Conservation (phyloP, 2,329 filamentous ascomycete genomes). For the Chaetomiaceae sp. region DNA sequence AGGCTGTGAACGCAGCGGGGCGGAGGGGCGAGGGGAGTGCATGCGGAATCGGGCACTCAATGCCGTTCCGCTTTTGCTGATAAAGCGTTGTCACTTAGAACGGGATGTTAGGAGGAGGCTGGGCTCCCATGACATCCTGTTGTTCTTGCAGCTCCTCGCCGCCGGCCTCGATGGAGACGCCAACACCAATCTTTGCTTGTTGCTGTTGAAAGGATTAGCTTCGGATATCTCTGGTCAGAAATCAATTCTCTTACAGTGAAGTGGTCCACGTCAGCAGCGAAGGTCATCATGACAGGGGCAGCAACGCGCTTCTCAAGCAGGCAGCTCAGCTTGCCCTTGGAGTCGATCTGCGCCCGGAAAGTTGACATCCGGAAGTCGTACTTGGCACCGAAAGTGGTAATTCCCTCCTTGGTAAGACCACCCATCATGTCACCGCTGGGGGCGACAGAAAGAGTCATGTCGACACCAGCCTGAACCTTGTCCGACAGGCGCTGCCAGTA, state of each 20-base stretch:
- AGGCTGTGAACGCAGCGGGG: constrained; percentile 14
- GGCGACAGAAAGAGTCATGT: constrained; percentile 83
- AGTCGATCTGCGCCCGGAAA: constrained; percentile 94
- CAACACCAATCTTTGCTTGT: constrained; percentile 90
- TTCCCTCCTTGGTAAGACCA: constrained; percentile 74
- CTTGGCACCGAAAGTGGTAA: constrained; percentile 89
- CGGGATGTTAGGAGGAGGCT: constrained; percentile 59
- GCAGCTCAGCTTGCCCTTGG: constrained; percentile 87
- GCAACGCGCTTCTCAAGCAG: constrained; percentile 94
- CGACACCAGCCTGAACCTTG: constrained; percentile 92
- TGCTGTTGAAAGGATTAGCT: constrained; percentile 55
- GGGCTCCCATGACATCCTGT: constrained; percentile 33
- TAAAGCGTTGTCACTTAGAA: constrained; percentile 46
- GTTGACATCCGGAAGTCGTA: constrained; percentile 97
- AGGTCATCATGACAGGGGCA: constrained; percentile 86
- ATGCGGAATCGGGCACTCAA: constrained; percentile 3
- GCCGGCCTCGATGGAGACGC: constrained; percentile 83
- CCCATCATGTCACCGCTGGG: constrained; percentile 70
- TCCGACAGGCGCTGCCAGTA: constrained; percentile 94
- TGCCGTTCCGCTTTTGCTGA: constrained; percentile 6
- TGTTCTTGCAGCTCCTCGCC: constrained; percentile 84
- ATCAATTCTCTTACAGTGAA: constrained; percentile 62
- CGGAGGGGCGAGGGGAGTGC: constrained; percentile 10
- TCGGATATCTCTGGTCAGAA: not conserved
- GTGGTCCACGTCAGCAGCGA: constrained; percentile 95